phyloP scores from a whole-genome alignment of 371 early-diverging fungal genomes.

The Lichtheimia ornata region DNA sequence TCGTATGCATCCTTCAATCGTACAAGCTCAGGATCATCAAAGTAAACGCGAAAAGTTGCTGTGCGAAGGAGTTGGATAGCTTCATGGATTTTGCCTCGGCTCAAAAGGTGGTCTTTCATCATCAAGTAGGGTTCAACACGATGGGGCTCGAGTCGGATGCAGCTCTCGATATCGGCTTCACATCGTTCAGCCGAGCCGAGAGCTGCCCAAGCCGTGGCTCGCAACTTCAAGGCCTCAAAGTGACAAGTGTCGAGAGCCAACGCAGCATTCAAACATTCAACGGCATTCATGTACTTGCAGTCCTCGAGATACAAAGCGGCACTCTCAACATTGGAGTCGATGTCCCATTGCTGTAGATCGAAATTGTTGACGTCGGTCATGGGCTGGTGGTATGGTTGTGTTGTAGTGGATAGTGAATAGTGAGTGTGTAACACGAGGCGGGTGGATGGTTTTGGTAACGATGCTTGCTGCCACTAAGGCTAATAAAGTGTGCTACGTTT shows the following conservation, averaged over 20 bases:
- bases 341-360: background rate
- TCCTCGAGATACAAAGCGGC: background rate
- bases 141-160: background rate
- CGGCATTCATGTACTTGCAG: background rate
- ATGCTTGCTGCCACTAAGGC: background rate
- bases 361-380: background rate
- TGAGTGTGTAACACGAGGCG: background rate
- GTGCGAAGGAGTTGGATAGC: background rate
- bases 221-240: background rate
- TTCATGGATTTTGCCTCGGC: background rate
- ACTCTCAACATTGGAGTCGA: background rate
- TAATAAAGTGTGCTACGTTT: constrained; percentile 1
- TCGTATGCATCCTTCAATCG: background rate
- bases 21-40: background rate
- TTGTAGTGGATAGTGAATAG: background rate
- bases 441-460: background rate
- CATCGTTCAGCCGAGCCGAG: background rate
- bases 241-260: background rate
- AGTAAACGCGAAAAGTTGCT: background rate
- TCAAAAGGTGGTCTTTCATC: background rate
- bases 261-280: background rate
- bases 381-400: background rate
- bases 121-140: background rate
- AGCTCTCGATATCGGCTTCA: background rate
- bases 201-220: background rate